Conservation (phyloP, 495 filamentous ascomycete species). For the Podospora didyma region DNA sequence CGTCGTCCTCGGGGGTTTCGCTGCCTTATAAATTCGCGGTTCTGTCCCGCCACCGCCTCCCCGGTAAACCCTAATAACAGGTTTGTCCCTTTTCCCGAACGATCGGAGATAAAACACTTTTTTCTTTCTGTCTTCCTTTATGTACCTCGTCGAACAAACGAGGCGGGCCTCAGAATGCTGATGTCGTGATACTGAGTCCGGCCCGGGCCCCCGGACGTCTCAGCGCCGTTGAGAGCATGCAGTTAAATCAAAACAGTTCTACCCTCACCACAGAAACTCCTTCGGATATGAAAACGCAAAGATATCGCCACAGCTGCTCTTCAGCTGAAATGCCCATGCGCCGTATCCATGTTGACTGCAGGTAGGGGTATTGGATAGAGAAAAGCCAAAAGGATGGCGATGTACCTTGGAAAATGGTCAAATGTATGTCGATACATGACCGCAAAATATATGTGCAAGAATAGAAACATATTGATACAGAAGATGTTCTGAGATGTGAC, state of each 20-base stretch:
- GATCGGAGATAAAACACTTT: constrained; percentile 6
- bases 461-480: neutral
- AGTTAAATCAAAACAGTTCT: neutral
- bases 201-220: neutral
- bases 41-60: too few species aligned
- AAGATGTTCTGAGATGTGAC: neutral
- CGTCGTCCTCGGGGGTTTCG: neutral
- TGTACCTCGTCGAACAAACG: constrained; percentile 15
- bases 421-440: constrained; percentile 5
- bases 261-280: too few species aligned
- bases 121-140: constrained; percentile 17
- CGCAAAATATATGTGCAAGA: constrained; percentile 5
- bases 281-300: too few species aligned
- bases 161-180: constrained; percentile 14
- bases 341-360: constrained; percentile 11
- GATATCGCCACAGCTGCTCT: too few species aligned
- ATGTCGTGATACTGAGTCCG: constrained; percentile 9
- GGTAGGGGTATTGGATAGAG: constrained; percentile 2
- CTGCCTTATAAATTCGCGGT: neutral
- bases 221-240: constrained; percentile 12
- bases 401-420: too few species aligned
- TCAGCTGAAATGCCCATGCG: neutral
- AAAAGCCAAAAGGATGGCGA: too few species aligned
- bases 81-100: too few species aligned
- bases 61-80: too few species aligned